Percentiles rank a stretch among this genome's conserved stretches.
These are phyloP conservation scores for Tulasnella sp. DNA, from an alignment of 768 basidiomycete genomes.

Conservation along the genomic window DNA sequence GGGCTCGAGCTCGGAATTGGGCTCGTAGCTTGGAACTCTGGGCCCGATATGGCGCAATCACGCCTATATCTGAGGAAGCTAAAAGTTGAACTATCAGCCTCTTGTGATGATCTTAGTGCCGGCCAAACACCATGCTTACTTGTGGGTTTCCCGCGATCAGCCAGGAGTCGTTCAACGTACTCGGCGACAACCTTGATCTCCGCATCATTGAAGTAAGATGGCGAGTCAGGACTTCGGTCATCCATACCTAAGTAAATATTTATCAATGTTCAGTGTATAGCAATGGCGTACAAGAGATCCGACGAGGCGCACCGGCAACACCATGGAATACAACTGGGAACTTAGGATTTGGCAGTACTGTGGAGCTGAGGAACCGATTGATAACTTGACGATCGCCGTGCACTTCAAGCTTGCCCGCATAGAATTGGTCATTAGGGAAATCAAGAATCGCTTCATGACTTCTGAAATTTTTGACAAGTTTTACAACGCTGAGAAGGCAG, in stretches of 20 bases:
- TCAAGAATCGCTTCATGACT: conserved; percentile 50
- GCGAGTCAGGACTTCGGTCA: conserved; percentile 53
- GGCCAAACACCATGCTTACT: conserved; percentile 7
- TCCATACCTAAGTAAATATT: conserved; percentile 30
- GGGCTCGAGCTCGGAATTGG: conserved; percentile 24
- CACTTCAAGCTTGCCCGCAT: conserved; percentile 41
- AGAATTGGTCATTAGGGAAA: conserved; percentile 54
- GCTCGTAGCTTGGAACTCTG: conserved; percentile 44
- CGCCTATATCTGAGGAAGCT: conserved; percentile 35
- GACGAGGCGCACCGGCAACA: neutral
- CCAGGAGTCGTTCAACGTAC: conserved; percentile 34
- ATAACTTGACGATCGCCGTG: conserved; percentile 31
- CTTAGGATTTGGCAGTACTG: neutral
- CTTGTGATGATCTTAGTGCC: too few species aligned
- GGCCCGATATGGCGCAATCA: conserved; percentile 54
- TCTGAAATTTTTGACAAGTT: conserved; percentile 55
- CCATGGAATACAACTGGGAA: conserved; percentile 9
- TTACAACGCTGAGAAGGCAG: conserved; percentile 45
- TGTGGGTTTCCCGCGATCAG: conserved; percentile 24
- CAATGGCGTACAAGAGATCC: too few species aligned
- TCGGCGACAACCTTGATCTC: conserved; percentile 44
- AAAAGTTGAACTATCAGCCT: neutral
- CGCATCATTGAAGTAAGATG: conserved; percentile 61
- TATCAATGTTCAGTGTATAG: neutral
- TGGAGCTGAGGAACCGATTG: neutral